Conservation (phyloP, 495 filamentous ascomycete species). For the Haplographium delicatum region DNA sequence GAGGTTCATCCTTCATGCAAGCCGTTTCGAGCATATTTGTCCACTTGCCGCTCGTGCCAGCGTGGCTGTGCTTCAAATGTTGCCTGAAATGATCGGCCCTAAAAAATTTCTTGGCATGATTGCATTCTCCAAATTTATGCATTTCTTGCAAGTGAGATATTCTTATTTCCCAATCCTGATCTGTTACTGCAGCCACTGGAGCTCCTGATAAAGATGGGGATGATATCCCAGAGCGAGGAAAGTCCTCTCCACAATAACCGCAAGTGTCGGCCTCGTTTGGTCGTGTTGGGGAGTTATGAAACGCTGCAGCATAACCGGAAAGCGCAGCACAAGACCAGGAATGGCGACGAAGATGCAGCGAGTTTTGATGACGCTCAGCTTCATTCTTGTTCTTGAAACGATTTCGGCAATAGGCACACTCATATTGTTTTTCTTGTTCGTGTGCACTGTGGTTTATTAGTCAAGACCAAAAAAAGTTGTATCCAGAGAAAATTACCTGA, state of each 20-base stretch:
- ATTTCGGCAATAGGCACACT: slow-evolving; percentile 86
- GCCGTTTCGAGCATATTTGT: slow-evolving; percentile 96
- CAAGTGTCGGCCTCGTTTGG: slow-evolving; percentile 69
- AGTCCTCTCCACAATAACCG: slow-evolving; percentile 95
- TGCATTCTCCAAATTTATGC: slow-evolving; percentile 98
- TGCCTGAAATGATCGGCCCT: slow-evolving; percentile 97
- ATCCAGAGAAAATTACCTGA: slow-evolving; percentile 58
- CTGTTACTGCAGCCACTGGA: slow-evolving; percentile 29
- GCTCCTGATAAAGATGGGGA: slow-evolving; percentile 25
- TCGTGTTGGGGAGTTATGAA: slow-evolving; percentile 66
- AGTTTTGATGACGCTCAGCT: slow-evolving; percentile 96
- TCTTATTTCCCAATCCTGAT: slow-evolving; percentile 75
- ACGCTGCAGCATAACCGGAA: slow-evolving; percentile 70
- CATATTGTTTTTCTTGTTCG: slow-evolving; percentile 93
- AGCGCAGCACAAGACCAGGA: slow-evolving; percentile 96
- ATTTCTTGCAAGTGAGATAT: slow-evolving; percentile 80
- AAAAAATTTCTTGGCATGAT: slow-evolving; percentile 97
- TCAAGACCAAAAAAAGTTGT: slow-evolving; percentile 1
- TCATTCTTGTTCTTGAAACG: slow-evolving; percentile 99
- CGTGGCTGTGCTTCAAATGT: slow-evolving; percentile 97
- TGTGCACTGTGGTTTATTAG: slow-evolving; percentile 45
- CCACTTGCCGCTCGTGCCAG: slow-evolving; percentile 96
- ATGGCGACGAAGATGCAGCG: slow-evolving; percentile 88
- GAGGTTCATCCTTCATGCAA: slow-evolving; percentile 88
- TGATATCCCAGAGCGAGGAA: slow-evolving; percentile 50